Conservation (phyloP, 2,329 filamentous ascomycete genomes). For the Monilinia polystroma region DNA sequence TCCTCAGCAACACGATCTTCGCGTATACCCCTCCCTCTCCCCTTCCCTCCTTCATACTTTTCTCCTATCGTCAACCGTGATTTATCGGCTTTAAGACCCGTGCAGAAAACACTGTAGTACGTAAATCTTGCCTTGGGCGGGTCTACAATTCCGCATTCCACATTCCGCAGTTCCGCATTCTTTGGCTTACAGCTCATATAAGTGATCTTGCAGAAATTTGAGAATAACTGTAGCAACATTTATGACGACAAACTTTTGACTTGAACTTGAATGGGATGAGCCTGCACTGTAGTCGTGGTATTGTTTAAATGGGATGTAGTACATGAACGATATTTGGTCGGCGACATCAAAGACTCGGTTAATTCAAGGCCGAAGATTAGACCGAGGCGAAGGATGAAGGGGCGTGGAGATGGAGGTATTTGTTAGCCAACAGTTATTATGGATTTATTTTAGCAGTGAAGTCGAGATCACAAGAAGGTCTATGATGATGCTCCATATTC, state of each 20-base stretch:
- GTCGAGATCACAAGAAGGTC: neutral
- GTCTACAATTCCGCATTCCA: neutral
- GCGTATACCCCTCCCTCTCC: neutral
- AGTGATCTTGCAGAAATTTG: neutral
- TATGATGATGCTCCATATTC: neutral
- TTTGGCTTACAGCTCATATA: neutral
- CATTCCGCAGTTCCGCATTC: neutral
- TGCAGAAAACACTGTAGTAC: neutral
- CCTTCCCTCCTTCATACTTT: neutral
- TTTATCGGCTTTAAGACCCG: neutral
- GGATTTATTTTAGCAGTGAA: neutral
- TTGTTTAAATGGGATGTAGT: neutral
- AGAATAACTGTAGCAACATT: neutral
- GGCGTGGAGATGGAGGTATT: neutral
- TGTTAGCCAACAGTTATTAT: too few relatives aligned
- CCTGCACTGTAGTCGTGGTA: neutral
- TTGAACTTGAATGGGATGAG: neutral
- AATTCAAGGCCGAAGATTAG: conserved; percentile 3
- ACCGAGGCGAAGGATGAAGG: conserved; percentile 14
- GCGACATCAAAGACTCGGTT: conserved; percentile 11
- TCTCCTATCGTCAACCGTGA: neutral
- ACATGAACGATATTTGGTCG: conserved; percentile 13
- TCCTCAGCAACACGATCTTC: neutral
- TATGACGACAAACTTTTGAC: neutral
- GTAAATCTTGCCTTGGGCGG: too few relatives aligned